These are phyloP conservation scores for Pseudevernia furfuracea DNA, from an alignment of 495 filamentous ascomycete genomes.

Conservation along the genomic window DNA sequence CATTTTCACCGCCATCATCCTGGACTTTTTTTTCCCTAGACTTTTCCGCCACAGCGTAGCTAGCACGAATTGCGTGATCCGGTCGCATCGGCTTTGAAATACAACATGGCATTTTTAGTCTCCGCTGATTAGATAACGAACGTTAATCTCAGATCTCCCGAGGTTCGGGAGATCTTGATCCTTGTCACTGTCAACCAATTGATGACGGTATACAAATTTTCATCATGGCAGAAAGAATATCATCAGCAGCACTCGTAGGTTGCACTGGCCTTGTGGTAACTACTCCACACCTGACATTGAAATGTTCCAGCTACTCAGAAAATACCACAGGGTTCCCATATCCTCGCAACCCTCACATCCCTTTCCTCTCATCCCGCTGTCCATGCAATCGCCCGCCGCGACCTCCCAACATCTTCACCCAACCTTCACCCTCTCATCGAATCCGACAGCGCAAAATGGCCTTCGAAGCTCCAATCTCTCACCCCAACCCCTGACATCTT, in stretches of 20 bases:
- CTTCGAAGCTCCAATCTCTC: conserved; percentile 43
- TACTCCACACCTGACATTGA: neutral
- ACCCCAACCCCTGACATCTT: conserved; percentile 51
- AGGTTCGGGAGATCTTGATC: no score
- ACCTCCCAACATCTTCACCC: conserved; percentile 30
- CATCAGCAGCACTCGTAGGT: conserved; percentile 41
- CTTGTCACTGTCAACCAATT: no score
- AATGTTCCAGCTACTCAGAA: neutral
- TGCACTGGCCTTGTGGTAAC: conserved; percentile 46
- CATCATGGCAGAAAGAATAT: conserved; percentile 4
- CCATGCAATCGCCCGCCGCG: conserved; percentile 43
- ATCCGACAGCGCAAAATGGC: conserved; percentile 48
- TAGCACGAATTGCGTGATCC: neutral
- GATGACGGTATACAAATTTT: neutral
- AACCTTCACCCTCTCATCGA: conserved; percentile 42
- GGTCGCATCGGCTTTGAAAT: no score
- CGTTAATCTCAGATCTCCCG: no score
- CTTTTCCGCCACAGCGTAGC: neutral
- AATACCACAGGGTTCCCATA: conserved; percentile 38
- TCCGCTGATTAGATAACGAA: conserved; percentile 7
- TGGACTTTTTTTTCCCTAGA: neutral
- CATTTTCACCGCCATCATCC: neutral
- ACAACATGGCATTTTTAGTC: neutral
- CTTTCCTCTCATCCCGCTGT: conserved; percentile 36
- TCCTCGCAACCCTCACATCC: conserved; percentile 41